Conservation (phyloP, 2,329 filamentous ascomycete species). For the Didymosphaeria variabile region DNA sequence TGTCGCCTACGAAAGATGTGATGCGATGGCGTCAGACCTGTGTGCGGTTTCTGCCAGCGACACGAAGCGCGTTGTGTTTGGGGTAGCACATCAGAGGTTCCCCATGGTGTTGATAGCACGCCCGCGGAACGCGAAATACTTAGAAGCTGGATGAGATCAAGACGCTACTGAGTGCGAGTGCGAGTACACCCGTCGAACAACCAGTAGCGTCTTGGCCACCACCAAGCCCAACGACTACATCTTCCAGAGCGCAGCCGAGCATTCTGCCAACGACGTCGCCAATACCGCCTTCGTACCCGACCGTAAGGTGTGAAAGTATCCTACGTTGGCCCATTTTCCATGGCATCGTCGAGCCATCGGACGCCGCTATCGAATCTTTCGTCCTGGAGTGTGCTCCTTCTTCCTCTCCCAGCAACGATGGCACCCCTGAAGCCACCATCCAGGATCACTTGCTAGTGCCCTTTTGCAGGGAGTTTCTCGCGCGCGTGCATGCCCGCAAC, state of each 20-base stretch:
- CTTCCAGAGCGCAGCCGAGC: not conserved
- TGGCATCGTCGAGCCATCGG: conserved; percentile 2
- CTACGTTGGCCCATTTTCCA: conserved; percentile 16
- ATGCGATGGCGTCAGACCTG: conserved; percentile 14
- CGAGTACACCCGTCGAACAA: too few species aligned
- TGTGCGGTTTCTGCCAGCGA: conserved; percentile 16
- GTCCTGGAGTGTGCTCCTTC: not conserved
- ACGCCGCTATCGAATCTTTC: conserved; percentile 17
- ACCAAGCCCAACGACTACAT: not conserved
- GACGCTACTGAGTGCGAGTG: not conserved
- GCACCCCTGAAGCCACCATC: not conserved
- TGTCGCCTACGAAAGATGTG: conserved; percentile 16
- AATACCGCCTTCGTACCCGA: not conserved
- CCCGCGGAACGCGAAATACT: conserved; percentile 17
- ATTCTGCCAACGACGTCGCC: not conserved
- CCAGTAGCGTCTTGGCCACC: not conserved
- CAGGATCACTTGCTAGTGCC: conserved; percentile 10
- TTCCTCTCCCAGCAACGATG: not conserved
- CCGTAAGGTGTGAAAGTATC: conserved; percentile 12
- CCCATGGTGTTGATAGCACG: not conserved
- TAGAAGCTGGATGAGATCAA: conserved; percentile 13
- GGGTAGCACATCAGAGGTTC: not conserved
- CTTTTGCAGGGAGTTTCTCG: conserved; percentile 16
- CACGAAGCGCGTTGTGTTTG: conserved; percentile 15
- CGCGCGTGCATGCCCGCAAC: conserved; percentile 13